Evolutionary conservation across 257 asterid species (phyloP).

Genomic region (Fraxinus pennsylvanica): DNA sequence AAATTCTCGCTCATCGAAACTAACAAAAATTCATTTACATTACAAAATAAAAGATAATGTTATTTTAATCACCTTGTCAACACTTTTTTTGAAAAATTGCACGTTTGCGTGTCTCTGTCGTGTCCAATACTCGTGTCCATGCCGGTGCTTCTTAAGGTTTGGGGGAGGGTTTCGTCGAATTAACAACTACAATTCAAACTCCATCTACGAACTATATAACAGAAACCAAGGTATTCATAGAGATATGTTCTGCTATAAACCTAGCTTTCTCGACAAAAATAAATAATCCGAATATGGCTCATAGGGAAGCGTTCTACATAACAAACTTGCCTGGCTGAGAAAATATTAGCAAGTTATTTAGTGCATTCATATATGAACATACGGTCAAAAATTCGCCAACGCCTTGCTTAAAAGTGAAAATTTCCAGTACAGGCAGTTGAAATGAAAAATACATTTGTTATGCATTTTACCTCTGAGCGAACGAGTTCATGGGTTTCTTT

Average conservation of each 20-base stretch:
- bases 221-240: neutral
- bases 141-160: neutral
- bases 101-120: too few species aligned
- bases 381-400: neutral
- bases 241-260: neutral
- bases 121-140: too few species aligned
- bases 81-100: too few species aligned
- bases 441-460: slow-evolving; percentile 9
- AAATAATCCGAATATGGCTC: neutral
- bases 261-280: neutral
- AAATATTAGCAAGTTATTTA: neutral
- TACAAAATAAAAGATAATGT: too few species aligned
- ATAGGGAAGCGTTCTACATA: neutral
- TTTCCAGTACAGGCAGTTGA: neutral
- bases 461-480: slow-evolving; percentile 72
- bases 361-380: neutral
- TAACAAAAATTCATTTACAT: too few species aligned
- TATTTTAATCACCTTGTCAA: too few species aligned
- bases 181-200: neutral
- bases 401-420: neutral
- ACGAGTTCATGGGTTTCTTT: slow-evolving; percentile 69
- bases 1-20: too few species aligned
- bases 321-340: neutral
- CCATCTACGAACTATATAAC: neutral
- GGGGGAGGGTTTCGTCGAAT: neutral